phyloP scores from a whole-genome alignment of 352 stramenopile genomes.

The Phytophthora ramorum region DNA sequence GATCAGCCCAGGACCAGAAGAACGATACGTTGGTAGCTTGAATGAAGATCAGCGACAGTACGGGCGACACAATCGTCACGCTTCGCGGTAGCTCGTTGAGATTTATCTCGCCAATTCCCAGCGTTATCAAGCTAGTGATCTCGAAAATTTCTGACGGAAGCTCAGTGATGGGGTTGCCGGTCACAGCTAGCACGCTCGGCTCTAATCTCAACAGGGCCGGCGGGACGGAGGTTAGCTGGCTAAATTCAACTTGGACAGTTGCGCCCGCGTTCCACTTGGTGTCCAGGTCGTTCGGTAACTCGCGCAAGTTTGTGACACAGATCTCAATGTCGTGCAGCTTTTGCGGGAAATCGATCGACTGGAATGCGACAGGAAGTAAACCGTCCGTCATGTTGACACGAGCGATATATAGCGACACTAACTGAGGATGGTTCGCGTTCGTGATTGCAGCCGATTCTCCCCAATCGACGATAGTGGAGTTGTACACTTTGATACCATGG shows the following conservation, averaged over 20 bases:
- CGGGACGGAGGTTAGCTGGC: conserved; percentile 20
- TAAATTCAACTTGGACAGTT: conserved; percentile 28
- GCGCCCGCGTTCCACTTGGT: conserved; percentile 30
- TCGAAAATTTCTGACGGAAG: conserved; percentile 33
- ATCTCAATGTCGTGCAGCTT: conserved; percentile 45
- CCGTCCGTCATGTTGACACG: conserved; percentile 37
- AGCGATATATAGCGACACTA: conserved; percentile 39
- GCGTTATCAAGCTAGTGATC: not conserved
- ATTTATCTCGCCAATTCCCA: conserved; percentile 13
- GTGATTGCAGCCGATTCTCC: conserved; percentile 28
- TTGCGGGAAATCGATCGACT: conserved; percentile 37
- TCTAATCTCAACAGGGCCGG: conserved; percentile 17
- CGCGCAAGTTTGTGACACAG: conserved; percentile 39
- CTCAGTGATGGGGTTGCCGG: conserved; percentile 30
- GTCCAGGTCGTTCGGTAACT: conserved; percentile 41
- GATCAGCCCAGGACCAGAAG: conserved; percentile 16
- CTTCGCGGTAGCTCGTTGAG: conserved; percentile 21
- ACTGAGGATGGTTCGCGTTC: conserved; percentile 17
- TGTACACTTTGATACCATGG: conserved; percentile 49
- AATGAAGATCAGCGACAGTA: not conserved
- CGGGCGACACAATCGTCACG: conserved; percentile 2
- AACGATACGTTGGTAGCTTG: conserved; percentile 10
- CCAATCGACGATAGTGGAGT: conserved; percentile 43
- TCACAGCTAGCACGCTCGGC: conserved; percentile 24
- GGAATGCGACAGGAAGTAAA: conserved; percentile 37